Evolutionary conservation across 2,329 filamentous ascomycete genomes (phyloP).

Genomic region (Cytospora paraplurivora): DNA sequence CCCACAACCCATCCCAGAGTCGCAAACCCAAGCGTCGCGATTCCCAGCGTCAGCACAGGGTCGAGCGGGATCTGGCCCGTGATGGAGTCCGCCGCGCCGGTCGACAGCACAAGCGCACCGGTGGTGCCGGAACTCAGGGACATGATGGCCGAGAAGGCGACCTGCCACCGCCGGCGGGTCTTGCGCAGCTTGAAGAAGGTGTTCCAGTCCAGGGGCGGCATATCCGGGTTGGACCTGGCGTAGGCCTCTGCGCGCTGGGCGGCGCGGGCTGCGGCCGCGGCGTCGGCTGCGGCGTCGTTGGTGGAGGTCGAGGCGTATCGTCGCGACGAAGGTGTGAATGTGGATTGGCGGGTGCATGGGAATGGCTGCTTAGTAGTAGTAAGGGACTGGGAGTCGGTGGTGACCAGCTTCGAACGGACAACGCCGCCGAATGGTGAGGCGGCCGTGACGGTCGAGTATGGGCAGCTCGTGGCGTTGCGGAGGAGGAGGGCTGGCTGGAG

Average conservation of each 20-base stretch:
- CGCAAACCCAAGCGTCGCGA: slow-evolving; percentile 71
- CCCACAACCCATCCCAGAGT: slow-evolving; percentile 88
- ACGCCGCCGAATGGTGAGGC: slow-evolving; percentile 30
- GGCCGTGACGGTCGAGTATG: slow-evolving; percentile 35
- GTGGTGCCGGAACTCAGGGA: slow-evolving; percentile 63
- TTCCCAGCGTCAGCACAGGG: slow-evolving; percentile 80
- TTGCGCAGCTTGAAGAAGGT: slow-evolving; percentile 89
- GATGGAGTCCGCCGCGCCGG: slow-evolving; percentile 71
- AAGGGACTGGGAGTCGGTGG: slow-evolving; percentile 32
- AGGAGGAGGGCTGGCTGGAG: slow-evolving; percentile 35
- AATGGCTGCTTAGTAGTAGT: slow-evolving; percentile 28
- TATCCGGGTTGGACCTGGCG: slow-evolving; percentile 34
- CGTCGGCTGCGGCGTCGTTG: slow-evolving; percentile 29
- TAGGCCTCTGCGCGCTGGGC: slow-evolving; percentile 30
- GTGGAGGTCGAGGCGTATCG: slow-evolving; percentile 33
- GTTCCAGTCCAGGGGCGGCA: slow-evolving; percentile 75
- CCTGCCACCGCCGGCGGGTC: slow-evolving; percentile 79
- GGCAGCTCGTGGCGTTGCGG: slow-evolving; percentile 35
- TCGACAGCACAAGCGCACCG: slow-evolving; percentile 68
- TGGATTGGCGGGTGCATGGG: slow-evolving; percentile 26
- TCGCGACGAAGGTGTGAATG: slow-evolving; percentile 26
- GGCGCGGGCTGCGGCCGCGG: slow-evolving; percentile 32
- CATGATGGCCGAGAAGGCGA: slow-evolving; percentile 71
- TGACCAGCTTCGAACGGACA: slow-evolving; percentile 30
- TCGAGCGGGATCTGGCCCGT: slow-evolving; percentile 77